Base-by-base conservation (phyloP, 2,329 filamentous ascomycete genomes). In the Berkeleyomyces rouxiae region DNA sequence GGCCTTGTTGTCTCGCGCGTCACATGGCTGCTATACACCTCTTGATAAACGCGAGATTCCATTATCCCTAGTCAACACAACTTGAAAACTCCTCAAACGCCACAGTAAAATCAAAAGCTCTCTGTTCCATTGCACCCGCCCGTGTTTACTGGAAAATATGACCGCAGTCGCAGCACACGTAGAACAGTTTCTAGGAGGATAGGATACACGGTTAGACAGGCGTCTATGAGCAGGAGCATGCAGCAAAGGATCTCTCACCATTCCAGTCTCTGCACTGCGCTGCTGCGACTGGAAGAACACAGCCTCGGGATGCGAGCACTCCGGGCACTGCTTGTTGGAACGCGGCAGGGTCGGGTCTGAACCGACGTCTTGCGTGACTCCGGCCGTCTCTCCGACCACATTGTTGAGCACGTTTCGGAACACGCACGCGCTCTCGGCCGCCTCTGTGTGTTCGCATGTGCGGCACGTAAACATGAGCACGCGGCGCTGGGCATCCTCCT, bases 261-360 rank as follows among this genome's bases (percentile, higher is more conserved):
- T 99, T 77, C 93, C 93, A 53, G 93, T 99, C 74, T 97, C 91
- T 58, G 90, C 89, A 68, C 87, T 96, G 75, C 93, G 87, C 78
- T 97, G 91, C 73, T 99, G 93, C 66, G 91, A 96, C 77, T 99
- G 93, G 79, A 99, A 99, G 77, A 96, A 99, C 65, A 99, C 95
- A 55, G 91, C 90, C 76, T 97, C 91, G 68, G 84, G 83, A 73
- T 93, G 87, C 67, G 82, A 81, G 79, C 95, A 99, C 68, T 79
- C 81, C 61, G 90, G 90, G 76, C 93, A 99, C 65, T 81, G 81
- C 75, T 88, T 90, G 72, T 90, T 88, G 69, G 90, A 86, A 70
- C 91, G 86, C 67, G 93, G 93, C 73, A 97, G 88, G 84, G 95
- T 99, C 75, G 93, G 93, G 82, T 99, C 93, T 71, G 89, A 91